phyloP scores from a whole-genome alignment of 768 basidiomycete species.

The Phallus indusiatus region DNA sequence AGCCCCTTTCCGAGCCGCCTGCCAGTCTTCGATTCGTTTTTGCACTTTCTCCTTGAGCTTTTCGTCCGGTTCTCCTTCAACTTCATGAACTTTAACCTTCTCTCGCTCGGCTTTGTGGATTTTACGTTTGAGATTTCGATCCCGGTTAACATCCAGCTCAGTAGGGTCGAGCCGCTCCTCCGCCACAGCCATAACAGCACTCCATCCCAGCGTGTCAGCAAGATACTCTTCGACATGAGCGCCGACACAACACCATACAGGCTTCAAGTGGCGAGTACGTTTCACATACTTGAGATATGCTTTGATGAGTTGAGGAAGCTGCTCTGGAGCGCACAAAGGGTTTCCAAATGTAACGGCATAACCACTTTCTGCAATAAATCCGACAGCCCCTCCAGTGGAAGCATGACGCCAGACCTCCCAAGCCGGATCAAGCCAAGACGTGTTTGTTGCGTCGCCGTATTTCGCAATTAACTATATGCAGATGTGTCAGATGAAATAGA shows the following conservation, averaged over 20 bases:
- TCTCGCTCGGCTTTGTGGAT: slow-evolving; percentile 47
- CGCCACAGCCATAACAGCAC: slow-evolving; percentile 50
- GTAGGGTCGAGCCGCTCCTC: slow-evolving; percentile 44
- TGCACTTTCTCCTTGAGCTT: slow-evolving; percentile 22
- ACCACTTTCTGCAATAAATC: slow-evolving; percentile 43
- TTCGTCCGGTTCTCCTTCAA: slow-evolving; percentile 21
- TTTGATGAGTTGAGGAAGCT: slow-evolving; percentile 33
- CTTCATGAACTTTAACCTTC: slow-evolving; percentile 39
- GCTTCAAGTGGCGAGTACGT: slow-evolving; percentile 33
- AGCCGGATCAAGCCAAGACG: slow-evolving; percentile 57
- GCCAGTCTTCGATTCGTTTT: slow-evolving; percentile 44
- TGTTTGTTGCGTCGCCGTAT: slow-evolving; percentile 60
- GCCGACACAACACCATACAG: slow-evolving; percentile 54
- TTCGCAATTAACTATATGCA: slow-evolving; percentile 38
- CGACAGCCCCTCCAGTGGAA: slow-evolving; percentile 49
- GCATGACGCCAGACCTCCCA: slow-evolving; percentile 41
- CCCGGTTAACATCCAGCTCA: slow-evolving; percentile 40
- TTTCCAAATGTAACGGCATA: slow-evolving; percentile 58
- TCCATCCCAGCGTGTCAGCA: slow-evolving; percentile 42
- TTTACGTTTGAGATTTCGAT: slow-evolving; percentile 57
- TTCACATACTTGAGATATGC: slow-evolving; percentile 37
- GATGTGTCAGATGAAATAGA: background rate
- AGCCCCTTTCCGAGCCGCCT: slow-evolving; percentile 38
- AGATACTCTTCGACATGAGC: slow-evolving; percentile 42
- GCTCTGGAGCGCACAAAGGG: slow-evolving; percentile 36